A percentile compares a stretch with the other conserved stretches of the same genome.
These are phyloP conservation scores for Teratosphaeria gauchensis DNA, from an alignment of 2,329 filamentous ascomycete genomes.

Conservation along the genomic window DNA sequence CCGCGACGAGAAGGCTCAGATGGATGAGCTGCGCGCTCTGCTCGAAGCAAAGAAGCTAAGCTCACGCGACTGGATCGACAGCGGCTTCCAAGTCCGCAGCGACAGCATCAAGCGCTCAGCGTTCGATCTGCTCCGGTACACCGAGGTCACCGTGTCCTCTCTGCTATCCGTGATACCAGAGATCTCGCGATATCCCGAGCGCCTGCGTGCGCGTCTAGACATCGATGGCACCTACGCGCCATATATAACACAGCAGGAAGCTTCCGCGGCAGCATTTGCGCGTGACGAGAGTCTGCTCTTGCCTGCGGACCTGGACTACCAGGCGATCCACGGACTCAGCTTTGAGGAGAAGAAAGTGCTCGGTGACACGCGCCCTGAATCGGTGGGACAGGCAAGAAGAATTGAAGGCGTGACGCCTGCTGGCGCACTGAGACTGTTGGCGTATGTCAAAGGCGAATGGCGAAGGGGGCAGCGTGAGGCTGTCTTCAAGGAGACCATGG, in stretches of 20 bases:
- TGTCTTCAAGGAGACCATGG: background rate
- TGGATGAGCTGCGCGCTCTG: slow-evolving; percentile 53
- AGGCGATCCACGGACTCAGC: slow-evolving; percentile 61
- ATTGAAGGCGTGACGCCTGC: slow-evolving; percentile 64
- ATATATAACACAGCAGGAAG: slow-evolving; percentile 65
- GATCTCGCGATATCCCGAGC: slow-evolving; percentile 44
- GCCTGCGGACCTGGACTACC: slow-evolving; percentile 68
- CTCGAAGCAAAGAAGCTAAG: slow-evolving; percentile 52
- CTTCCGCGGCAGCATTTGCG: slow-evolving; percentile 56
- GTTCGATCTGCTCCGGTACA: slow-evolving; percentile 67
- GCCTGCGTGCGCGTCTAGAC: slow-evolving; percentile 58
- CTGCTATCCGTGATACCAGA: slow-evolving; percentile 50
- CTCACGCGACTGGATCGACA: slow-evolving; percentile 56
- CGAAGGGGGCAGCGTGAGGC: slow-evolving; percentile 19
- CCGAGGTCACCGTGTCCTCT: slow-evolving; percentile 47
- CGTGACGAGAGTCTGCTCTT: slow-evolving; percentile 68
- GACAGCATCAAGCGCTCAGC: slow-evolving; percentile 61
- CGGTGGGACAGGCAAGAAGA: slow-evolving; percentile 74
- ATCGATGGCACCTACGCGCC: slow-evolving; percentile 83
- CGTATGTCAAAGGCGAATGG: slow-evolving; percentile 45
- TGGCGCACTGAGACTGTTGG: slow-evolving; percentile 48
- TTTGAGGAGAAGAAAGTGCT: slow-evolving; percentile 68
- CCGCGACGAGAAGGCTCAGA: slow-evolving; percentile 54
- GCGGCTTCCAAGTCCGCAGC: slow-evolving; percentile 59
- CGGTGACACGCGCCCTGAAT: slow-evolving; percentile 64